Base-by-base conservation (phyloP, 1,284 basidiomycete species). In the Naganishia sp. region DNA sequence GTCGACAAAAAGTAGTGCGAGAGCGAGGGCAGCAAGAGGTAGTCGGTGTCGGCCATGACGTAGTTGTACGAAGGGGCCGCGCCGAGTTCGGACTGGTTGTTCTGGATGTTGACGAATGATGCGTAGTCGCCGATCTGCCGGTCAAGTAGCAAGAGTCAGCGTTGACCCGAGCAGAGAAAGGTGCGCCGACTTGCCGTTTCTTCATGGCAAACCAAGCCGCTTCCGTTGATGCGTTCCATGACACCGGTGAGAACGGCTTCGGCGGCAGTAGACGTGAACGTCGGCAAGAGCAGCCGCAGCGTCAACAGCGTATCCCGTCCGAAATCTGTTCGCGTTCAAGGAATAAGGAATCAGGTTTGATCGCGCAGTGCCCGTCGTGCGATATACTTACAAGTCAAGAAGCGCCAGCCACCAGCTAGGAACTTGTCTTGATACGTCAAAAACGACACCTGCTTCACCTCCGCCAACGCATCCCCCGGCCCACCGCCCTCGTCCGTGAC, bases 361-460 rank as follows among this genome's bases (percentile, higher is more conserved):
- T n/a, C n/a, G n/a, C n/a, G n/a, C n/a, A n/a, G n/a, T n/a, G n/a
- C n/a, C n/a, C n/a, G n/a, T n/a, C n/a, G n/a, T n/a, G n/a, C n/a
- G n/a, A 68, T 46, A 54, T 42, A 66, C 73, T 56, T 62, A 72
- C 75, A 79, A 3, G 81, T 82, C 41, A 82, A 67, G 72, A 81
- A 83, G 9, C 82, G 74, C 82, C 82, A 83, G 10, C 81, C 81
- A 11, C 82, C 82, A 1, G 82, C 82, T 3, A 80, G 73, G 67
- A 80, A 82, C 67, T 81, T 81, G 64, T 76, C 71, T 17, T 72
- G 45, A 64, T 81, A 81, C 42, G 78, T 68, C 32, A 78, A 68
- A 70, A 77, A 79, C 5, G 76, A 68, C 46, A 77, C 72, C 67
- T 83, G 79, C 21, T 79, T 69, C 5, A 79, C 78, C 0, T 61